phyloP scores from a whole-genome alignment of 1,284 basidiomycete genomes.

The Afroboletus lepidellus region DNA sequence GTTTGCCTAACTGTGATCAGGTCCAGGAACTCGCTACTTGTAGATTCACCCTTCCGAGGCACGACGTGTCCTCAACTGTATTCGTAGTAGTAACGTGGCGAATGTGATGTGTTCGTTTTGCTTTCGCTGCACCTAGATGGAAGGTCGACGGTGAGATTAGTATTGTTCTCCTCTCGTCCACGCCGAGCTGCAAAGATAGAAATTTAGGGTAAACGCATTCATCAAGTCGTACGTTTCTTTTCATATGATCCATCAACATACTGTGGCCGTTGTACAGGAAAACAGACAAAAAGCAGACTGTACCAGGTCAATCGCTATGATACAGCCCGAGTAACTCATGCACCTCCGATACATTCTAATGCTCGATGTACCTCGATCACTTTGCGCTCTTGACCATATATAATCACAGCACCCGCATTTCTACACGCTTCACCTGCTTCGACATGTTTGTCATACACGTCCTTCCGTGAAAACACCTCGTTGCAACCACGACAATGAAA shows the following conservation, averaged over 20 bases:
- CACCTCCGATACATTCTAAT: not conserved
- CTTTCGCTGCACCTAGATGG: too few species aligned
- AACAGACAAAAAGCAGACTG: not conserved
- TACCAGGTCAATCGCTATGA: not conserved
- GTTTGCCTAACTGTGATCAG: too few species aligned
- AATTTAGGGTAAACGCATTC: not conserved
- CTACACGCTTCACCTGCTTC: not conserved
- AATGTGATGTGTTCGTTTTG: too few species aligned
- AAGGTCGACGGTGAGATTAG: too few species aligned
- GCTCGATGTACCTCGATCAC: not conserved
- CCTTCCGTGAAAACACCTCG: constrained; percentile 1
- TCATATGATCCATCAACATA: not conserved
- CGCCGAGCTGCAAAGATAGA: too few species aligned
- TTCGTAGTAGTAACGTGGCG: too few species aligned
- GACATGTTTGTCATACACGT: constrained; percentile 9
- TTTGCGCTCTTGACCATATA: constrained; percentile 1
- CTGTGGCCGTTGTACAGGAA: not conserved
- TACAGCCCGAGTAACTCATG: not conserved
- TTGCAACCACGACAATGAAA: constrained; percentile 8
- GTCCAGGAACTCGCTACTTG: too few species aligned
- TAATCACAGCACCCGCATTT: not conserved
- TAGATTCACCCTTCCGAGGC: too few species aligned
- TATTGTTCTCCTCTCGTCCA: too few species aligned
- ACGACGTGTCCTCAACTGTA: too few species aligned
- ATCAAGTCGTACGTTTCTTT: not conserved